These are phyloP conservation scores for Didymella glomerata DNA, from an alignment of 2,329 filamentous ascomycete species.

Conservation along the genomic window DNA sequence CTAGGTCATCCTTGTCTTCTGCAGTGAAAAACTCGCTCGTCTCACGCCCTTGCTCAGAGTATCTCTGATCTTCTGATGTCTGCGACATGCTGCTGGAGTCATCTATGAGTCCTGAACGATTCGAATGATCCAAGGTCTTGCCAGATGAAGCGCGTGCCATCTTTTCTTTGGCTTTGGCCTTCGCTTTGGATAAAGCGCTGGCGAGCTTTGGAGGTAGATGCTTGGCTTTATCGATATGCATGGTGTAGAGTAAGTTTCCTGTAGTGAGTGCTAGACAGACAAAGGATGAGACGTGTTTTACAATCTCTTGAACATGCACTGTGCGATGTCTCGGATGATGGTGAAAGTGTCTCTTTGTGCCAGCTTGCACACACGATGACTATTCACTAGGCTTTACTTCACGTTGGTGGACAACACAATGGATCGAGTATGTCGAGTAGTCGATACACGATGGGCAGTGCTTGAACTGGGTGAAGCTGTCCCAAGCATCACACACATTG, in stretches of 20 bases:
- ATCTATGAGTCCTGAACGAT: background rate
- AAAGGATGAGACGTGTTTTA: background rate
- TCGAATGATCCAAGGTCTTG: background rate
- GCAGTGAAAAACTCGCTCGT: background rate
- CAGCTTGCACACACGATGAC: background rate
- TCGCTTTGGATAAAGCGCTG: background rate
- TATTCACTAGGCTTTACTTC: background rate
- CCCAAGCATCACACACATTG: background rate
- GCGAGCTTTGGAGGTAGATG: background rate
- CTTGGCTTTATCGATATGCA: background rate
- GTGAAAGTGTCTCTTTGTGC: background rate
- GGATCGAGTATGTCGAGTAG: background rate
- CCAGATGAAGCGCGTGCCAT: background rate
- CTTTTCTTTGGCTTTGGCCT: background rate
- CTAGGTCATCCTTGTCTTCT: background rate
- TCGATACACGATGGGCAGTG: background rate
- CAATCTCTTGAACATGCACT: background rate
- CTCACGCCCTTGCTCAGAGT: background rate
- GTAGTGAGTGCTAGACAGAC: background rate
- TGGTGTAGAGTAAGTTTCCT: background rate
- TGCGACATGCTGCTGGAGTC: background rate
- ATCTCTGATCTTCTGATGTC: background rate
- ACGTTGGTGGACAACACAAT: background rate
- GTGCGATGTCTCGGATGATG: background rate
- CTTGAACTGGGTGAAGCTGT: background rate